These are phyloP conservation scores for Gymnopilus dilepis DNA, from an alignment of 768 basidiomycete genomes.

Conservation along the genomic window DNA sequence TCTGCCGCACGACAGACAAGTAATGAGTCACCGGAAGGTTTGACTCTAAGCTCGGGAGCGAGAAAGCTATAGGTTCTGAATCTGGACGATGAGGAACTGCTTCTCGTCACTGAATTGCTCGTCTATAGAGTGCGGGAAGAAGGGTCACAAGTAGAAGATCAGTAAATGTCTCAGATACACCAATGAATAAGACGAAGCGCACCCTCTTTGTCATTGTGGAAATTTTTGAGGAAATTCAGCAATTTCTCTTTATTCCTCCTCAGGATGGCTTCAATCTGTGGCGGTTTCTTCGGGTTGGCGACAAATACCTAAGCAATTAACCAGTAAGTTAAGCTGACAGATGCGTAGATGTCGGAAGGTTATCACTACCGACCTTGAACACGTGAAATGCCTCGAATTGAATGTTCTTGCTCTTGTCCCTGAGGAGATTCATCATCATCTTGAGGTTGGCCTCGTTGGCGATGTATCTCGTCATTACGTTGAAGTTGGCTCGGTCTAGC, in stretches of 20 bases:
- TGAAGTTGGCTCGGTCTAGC: constrained; percentile 97
- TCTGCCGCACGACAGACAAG: neutral
- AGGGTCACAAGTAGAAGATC: neutral
- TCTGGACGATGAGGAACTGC: constrained; percentile 93
- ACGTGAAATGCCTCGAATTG: constrained; percentile 99
- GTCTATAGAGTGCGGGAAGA: constrained; percentile 50
- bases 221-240: constrained; percentile 84
- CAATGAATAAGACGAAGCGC: constrained; percentile 31
- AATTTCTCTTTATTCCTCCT: constrained; percentile 95
- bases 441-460: constrained; percentile 94
- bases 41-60: neutral
- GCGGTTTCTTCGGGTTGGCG: constrained; percentile 98
- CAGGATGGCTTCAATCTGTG: constrained; percentile 90
- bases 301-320: constrained; percentile 78
- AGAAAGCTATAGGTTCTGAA: constrained; percentile 66
- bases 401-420: constrained; percentile 99
- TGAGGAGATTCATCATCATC: constrained; percentile 99
- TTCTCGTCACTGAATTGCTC: constrained; percentile 99
- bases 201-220: constrained; percentile 99
- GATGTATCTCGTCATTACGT: constrained; percentile 98
- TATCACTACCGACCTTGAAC: constrained; percentile 82
- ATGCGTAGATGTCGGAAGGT: neutral
- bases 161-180: neutral
- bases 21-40: neutral
- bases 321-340: constrained; percentile 1